phyloP scores from a whole-genome alignment of 768 basidiomycete genomes.

The Xanthoconium purpureum region DNA sequence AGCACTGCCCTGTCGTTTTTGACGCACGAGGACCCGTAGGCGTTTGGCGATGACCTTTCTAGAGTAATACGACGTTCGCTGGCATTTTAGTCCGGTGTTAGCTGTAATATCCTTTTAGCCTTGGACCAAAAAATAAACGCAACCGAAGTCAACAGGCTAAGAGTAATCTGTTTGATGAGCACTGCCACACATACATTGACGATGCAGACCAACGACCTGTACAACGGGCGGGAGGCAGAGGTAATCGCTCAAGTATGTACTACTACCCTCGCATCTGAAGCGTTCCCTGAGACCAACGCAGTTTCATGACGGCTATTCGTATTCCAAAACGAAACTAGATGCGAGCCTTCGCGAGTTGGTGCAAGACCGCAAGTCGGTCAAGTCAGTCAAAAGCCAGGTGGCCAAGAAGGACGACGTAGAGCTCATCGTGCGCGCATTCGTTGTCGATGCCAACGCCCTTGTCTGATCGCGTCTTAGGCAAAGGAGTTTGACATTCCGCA shows the following conservation, averaged over 20 bases:
- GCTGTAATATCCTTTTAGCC: slow-evolving; percentile 28
- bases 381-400: slow-evolving; percentile 36
- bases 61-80: slow-evolving; percentile 27
- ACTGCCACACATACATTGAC: slow-evolving; percentile 20
- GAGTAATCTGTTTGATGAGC: slow-evolving; percentile 7
- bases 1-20: slow-evolving; percentile 10
- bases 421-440: slow-evolving; percentile 21
- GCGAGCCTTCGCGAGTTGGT: slow-evolving; percentile 50
- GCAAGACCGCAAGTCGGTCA: slow-evolving; percentile 48
- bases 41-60: slow-evolving; percentile 17
- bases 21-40: slow-evolving; percentile 18
- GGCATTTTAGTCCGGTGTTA: slow-evolving; percentile 28
- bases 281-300: slow-evolving; percentile 37
- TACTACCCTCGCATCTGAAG: background rate
- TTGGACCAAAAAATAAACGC: slow-evolving; percentile 15
- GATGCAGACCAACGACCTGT: slow-evolving; percentile 23
- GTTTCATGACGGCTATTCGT: slow-evolving; percentile 55
- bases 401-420: slow-evolving; percentile 30
- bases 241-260: slow-evolving; percentile 27
- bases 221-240: slow-evolving; percentile 31
- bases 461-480: slow-evolving; percentile 19
- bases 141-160: background rate
- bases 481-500: slow-evolving; percentile 30
- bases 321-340: slow-evolving; percentile 32
- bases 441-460: background rate